Evolutionary conservation across 1,139 yeast species (phyloP), one percentile per base, ranked within the genome.

Genomic region (Scheffersomyces illinoinensis): DNA sequence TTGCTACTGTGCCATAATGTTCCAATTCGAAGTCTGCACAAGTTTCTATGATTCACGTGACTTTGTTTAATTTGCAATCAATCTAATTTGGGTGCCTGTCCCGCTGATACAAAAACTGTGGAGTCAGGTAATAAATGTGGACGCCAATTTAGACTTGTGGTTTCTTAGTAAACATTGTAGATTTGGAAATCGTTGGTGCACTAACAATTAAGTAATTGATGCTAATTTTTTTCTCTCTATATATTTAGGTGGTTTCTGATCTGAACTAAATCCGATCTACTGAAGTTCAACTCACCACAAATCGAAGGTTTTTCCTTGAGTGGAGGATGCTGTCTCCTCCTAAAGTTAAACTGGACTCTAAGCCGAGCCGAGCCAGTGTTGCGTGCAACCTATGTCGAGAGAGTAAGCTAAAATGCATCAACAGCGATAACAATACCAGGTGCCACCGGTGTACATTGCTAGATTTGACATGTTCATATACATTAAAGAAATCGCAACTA

Each of bases 311-410:
- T 10, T 33, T 33, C 43, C 17, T 33, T 33, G 12, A 33, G 50
- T 18, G 23, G 17, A 20, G 23, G 23, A 48, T 48, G 50, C 50
- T 48, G 50, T 10, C 50, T 48, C 50, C 50, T 48, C 23, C 50
- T 48, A 48, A 20, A 20, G 23, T 20, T 20, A 21, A 48, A 48
- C 24, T 14, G 7, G 50, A 21, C 23, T 21, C 26, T 20, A 48
- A 48, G 23, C 20, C 50, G 24, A 48, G 49, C 47, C 26, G 75
- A 48, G 68, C 73, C 12, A 63, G 68, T 26, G 67, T 71, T 19
- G 75, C 75, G 7, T 71, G 75, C 55, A 66, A 65, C 53, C 21
- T 62, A 12, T 71, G 75, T 57, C 64, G 75, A 47, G 64, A 61
- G 8, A 64, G 71, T 57, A 71, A 71, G 54, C 62, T 71, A 51